A percentile compares a stretch with the other conserved stretches of the same genome.
phyloP scores from a whole-genome alignment of 2,329 filamentous ascomycete species.

The Lachnellula willkommii region DNA sequence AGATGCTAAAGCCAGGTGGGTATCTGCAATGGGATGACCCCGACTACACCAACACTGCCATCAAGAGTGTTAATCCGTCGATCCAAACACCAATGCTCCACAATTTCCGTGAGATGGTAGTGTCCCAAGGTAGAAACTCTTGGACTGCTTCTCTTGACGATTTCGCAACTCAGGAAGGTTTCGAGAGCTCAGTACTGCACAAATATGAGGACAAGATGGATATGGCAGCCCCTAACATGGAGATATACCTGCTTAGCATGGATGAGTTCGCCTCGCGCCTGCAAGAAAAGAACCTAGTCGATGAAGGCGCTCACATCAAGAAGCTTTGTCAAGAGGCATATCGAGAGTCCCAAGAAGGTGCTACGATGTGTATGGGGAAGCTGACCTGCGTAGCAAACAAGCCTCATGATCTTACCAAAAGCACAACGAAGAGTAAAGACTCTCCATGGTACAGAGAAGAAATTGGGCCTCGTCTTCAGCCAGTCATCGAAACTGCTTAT shows the following conservation, averaged over 20 bases:
- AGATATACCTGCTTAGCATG: constrained; percentile 1
- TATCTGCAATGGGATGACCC: constrained; percentile 4
- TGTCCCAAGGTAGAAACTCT: background rate
- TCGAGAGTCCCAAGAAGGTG: constrained; percentile 1
- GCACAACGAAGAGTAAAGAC: too few species aligned
- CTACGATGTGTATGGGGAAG: background rate
- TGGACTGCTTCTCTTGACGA: background rate
- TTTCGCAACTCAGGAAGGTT: background rate
- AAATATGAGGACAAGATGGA: background rate
- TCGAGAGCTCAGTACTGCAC: background rate
- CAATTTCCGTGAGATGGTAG: background rate
- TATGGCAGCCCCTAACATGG: background rate
- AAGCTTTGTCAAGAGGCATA: background rate
- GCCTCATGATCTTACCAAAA: too few species aligned
- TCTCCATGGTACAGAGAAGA: too few species aligned
- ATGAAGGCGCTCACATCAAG: background rate
- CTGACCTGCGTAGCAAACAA: background rate
- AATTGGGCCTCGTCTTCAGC: too few species aligned
- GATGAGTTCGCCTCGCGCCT: background rate
- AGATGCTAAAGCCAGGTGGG: constrained; percentile 3
- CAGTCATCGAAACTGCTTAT: too few species aligned
- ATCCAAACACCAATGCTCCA: background rate
- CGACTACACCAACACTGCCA: background rate
- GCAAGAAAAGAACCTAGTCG: background rate
- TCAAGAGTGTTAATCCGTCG: background rate